These are phyloP conservation scores for Saitozyma sp. DNA, from an alignment of 768 basidiomycete species.

Conservation along the genomic window DNA sequence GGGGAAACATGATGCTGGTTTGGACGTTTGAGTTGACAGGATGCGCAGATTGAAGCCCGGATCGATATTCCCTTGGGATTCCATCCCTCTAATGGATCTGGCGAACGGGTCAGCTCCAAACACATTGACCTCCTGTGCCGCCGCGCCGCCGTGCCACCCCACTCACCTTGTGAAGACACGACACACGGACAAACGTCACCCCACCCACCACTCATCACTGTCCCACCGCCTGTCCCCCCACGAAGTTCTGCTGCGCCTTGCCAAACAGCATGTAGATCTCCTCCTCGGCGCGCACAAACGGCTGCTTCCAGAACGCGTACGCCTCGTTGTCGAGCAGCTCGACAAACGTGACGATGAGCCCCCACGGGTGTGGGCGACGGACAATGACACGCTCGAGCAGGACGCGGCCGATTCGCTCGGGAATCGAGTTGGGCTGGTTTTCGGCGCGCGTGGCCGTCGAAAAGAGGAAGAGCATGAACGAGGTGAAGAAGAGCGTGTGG, in stretches of 20 bases:
- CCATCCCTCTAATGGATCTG: too few relatives aligned
- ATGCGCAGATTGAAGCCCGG: too few relatives aligned
- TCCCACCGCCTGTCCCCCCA: too few relatives aligned
- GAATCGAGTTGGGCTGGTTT: conserved; percentile 58
- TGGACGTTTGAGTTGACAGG: too few relatives aligned
- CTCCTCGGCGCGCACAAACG: conserved; percentile 44
- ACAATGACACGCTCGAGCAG: conserved; percentile 91
- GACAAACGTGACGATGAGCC: conserved; percentile 87
- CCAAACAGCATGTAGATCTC: conserved; percentile 38
- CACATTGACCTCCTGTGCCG: too few relatives aligned
- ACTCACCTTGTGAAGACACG: too few relatives aligned
- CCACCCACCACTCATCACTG: too few relatives aligned
- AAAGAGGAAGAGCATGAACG: conserved; percentile 84
- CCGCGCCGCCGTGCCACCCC: too few relatives aligned
- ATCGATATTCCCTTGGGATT: too few relatives aligned
- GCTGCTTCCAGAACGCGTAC: conserved; percentile 52
- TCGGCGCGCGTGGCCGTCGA: conserved; percentile 25
- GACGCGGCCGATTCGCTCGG: conserved; percentile 60
- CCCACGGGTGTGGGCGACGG: conserved; percentile 95
- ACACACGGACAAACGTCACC: too few relatives aligned
- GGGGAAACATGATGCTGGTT: too few relatives aligned
- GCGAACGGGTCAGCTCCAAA: too few relatives aligned
- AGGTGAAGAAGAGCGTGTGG: conserved; percentile 98
- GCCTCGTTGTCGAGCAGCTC: conserved; percentile 75
- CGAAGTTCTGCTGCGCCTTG: conserved; percentile 8